phyloP scores from a whole-genome alignment of 2,329 filamentous ascomycete genomes.

The Sporothrix sp. region DNA sequence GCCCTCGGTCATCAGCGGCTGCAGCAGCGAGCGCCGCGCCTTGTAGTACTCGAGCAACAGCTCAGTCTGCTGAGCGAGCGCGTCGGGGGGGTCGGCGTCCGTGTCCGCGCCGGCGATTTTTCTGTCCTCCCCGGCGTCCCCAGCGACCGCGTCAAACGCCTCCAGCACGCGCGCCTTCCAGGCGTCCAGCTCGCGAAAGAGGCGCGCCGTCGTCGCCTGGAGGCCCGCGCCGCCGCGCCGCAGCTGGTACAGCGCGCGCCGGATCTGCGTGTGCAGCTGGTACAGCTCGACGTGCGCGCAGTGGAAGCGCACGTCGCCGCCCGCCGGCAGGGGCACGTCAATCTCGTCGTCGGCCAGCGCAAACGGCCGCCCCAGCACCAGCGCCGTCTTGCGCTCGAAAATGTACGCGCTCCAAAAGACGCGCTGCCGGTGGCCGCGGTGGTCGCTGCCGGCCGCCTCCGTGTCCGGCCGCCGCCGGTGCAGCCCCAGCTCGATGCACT shows the following conservation, averaged over 20 bases:
- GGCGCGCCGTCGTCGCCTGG: background rate
- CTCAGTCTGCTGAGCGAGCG: background rate
- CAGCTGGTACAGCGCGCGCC: constrained; percentile 10
- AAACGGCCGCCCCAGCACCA: constrained; percentile 15
- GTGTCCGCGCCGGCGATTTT: background rate
- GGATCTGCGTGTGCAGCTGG: constrained; percentile 13
- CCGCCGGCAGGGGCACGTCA: constrained; percentile 9
- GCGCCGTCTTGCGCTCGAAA: constrained; percentile 14
- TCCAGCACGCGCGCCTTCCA: constrained; percentile 4
- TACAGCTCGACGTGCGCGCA: constrained; percentile 11
- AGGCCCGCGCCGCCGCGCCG: background rate
- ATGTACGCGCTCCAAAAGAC: constrained; percentile 15
- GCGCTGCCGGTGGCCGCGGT: background rate
- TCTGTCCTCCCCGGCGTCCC: too few relatives aligned
- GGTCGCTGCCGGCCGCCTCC: background rate
- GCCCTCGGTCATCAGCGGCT: constrained; percentile 12
- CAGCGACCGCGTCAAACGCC: constrained; percentile 6
- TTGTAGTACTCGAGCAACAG: constrained; percentile 10
- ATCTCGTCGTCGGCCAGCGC: constrained; percentile 15
- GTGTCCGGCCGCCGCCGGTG: constrained; percentile 1
- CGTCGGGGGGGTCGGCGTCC: background rate
- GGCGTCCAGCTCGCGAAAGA: constrained; percentile 7
- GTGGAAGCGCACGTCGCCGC: constrained; percentile 1
- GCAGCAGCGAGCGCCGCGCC: constrained; percentile 7
- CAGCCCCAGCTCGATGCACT: constrained; percentile 12